Evolutionary conservation across 768 basidiomycete species (phyloP), one percentile per base, ranked within the genome.

Genomic region (Trametes cinnabarina): DNA sequence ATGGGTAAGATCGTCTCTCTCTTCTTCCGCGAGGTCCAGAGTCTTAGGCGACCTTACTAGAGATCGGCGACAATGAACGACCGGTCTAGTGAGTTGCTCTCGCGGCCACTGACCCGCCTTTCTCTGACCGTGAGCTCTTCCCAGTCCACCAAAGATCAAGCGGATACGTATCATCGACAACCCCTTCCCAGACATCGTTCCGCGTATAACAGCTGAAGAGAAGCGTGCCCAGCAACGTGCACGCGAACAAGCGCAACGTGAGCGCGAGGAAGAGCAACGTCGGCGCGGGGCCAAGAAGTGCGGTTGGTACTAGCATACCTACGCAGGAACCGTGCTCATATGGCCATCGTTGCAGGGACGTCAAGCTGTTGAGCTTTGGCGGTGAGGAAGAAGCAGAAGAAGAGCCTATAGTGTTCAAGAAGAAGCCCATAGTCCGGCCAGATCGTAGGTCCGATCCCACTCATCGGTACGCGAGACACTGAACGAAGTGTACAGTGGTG

Each of bases 141-240:
- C 0, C 64, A 94, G 94, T 63, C 94, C 97, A 2, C 94, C 96
- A 0, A 94, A 90, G 69, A 96, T 99, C 70, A 89, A 86, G 65
- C 82, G 82, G 1, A 79, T 96, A 26, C 83, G 86, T 10, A 90
- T 99, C 51, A 68, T 93, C 28, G 94, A 97, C 51, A 96, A 98
- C 68, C 96, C 97, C 0, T 98, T 97, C 70, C 83, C 88, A 52
- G 95, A 98, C 68, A 97, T 98, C 63, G 82, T 94, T 35, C 96
- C 96, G 4, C 87, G 97, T 23, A 99, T 98, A 59, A 99, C 97
- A 1, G 94, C 94, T 1, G 92, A 86, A 2, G 97, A 98, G 74
- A 88, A 89, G 61, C 82, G 87, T 39, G 87, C 79, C 0, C 97
- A 99, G 69, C 87, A 87, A 60, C 81, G 81, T 52, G 96, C 95